Evolutionary conservation across 1,139 yeast genomes (phyloP), one percentile per base, ranked within the genome.

Genomic region (Zygoascus hellenicus): DNA sequence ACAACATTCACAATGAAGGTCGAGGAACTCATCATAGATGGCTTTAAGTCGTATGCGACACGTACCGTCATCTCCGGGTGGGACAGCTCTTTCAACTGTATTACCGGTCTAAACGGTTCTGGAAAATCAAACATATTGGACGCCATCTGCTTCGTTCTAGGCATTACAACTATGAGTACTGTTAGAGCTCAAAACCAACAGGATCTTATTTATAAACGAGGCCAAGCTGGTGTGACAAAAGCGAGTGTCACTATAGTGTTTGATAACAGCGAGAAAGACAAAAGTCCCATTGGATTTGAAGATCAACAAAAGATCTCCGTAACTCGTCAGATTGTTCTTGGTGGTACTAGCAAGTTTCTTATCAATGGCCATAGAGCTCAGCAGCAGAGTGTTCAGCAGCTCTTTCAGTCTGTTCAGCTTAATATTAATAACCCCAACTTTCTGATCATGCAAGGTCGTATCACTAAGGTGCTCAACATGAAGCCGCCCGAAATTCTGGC

Each of bases 281-380:
- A 79, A 55, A 81, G 94, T 0, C 97, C 97, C 1, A 83, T 89
- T 49, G 96, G 96, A 5, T 90, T 88, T 60, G 94, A 85, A 57
- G 80, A 81, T 46, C 77, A 82, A 51, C 71, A 83, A 9, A 85
- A 87, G 56, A 88, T 94, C 54, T 84, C 95, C 53, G 95, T 94
- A 3, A 90, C 98, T 5, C 77, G 99, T 54, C 97, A 89, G 61
- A 81, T 94, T 54, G 83, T 85, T 1, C 71, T 94, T 49, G 97
- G 97, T 19, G 97, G 97, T 5, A 81, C 88, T 1, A 85, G 95
- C 35, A 92, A 92, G 67, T 94, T 90, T 62, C 71, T 92, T 55
- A 87, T 94, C 57, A 92, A 94, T 67, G 98, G 98, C 41, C 97
- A 89, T 64, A 80, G 95, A 55, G 97, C 97, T 0, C 96, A 90